Evolutionary conservation across 2,329 filamentous ascomycete species (phyloP), one percentile per base, ranked within the genome.

Genomic region (Neofusicoccum sp.): DNA sequence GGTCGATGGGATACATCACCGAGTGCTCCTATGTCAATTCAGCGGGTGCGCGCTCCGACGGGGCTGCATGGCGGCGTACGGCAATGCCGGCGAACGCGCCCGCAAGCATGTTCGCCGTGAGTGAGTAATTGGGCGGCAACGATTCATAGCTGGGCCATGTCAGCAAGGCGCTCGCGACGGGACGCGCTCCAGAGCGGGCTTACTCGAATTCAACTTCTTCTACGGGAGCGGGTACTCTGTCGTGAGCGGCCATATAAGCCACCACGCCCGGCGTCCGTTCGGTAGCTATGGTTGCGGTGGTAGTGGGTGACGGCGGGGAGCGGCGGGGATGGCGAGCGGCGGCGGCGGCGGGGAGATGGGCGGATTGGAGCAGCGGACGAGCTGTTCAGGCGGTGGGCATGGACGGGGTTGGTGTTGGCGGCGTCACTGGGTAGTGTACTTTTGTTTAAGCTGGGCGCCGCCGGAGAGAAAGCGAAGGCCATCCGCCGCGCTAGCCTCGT

Each of bases 1-100:
- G 86, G 80, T 99, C 95, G 73, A 99, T 90, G 20, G 95, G 95
- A 74, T 99, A 99, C 95, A 99, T 98, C 70, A 96, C 93, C 62
- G 93, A 96, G 78, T 98, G 93, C 80, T 98, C 93, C 93, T 97
- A 63, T 65, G 51, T 63, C 64, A 66, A 47, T 53, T 74, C 65
- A 74, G 62, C 59, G 57, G 58, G 41, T 63, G 48, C 58, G 61
- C 62, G 59, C 61, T 62, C 49, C 58, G 49, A 44, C 62, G 49
- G 62, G 64, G 58, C 30, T 9, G 43, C 6, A 14, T 26, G 41
- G 56, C 26, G n/a, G 71, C 88, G 69, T 87, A 96, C 91, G 70
- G 93, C 91, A 78, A 97, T 96, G 69, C 95, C 95, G 62, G 95
- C 95, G 78, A 98, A 97, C 68, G 95, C 95, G 75, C 95, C 95